Base-by-base conservation (phyloP, 495 filamentous ascomycete genomes). In the Echria macrotheca region DNA sequence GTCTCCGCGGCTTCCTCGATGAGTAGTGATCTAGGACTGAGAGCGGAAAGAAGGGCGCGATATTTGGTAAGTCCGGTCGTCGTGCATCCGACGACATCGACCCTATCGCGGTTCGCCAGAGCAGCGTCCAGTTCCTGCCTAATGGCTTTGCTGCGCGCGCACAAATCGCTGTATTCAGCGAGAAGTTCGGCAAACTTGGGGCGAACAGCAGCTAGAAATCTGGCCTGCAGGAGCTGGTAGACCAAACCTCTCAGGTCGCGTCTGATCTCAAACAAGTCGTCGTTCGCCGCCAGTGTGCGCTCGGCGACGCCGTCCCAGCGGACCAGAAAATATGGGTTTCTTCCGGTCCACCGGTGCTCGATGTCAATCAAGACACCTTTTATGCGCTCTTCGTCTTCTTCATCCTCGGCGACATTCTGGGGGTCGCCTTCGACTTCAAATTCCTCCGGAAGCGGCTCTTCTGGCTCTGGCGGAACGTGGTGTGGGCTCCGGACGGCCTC, bases 41-140 rank as follows among this genome's bases (percentile, higher is more conserved):
- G 51, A 19, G 79, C 81, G 10, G 85, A 77, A 18, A 97, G 66
- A 0, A 95, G 69, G 2, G 70, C 80, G 14, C 91, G 80, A 53
- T 93, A 91, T 56, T 96, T 96, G 59, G 82, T 87, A n/a, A 96
- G 62, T 3, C 93, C 93, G 0, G 91, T 77, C 0, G 72, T 77
- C 0, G 74, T 79, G 42, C 74, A 75, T n/a, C 74, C 74, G 17
- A 79, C 61, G 25, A 77, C 61, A 32, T 74, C 60, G 22, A 73
- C 60, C 2, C 35, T 18, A 21, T 55, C 32, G 1, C 31, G 39
- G 10, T 44, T 42, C 11, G 72, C 58, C 12, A 70, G 52, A 14
- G 54, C 42, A 0, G 55, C 54, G 43, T 74, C 65, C 11, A 53
- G 60, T 14, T 55, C 37, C 52, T 57, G 66, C n/a, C 53, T 64